phyloP scores from a whole-genome alignment of 495 filamentous ascomycete species.

The Neurospora discreta region DNA sequence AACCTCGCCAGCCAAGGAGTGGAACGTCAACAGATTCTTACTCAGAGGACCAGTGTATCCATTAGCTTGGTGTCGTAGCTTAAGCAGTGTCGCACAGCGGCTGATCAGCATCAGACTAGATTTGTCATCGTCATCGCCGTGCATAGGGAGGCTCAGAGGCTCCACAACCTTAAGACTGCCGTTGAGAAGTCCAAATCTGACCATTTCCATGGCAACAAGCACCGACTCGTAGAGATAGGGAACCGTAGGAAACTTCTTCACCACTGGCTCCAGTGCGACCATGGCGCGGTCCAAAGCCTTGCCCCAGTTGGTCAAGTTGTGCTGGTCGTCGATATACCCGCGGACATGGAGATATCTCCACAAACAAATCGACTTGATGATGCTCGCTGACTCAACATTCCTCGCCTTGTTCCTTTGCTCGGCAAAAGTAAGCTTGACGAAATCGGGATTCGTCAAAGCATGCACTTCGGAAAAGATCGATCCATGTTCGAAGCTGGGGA shows the following conservation, averaged over 20 bases:
- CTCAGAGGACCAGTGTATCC: slow-evolving; percentile 93
- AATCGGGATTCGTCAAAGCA: slow-evolving; percentile 50
- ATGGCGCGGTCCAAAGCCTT: slow-evolving; percentile 61
- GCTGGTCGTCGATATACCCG: slow-evolving; percentile 69
- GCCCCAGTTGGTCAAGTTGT: slow-evolving; percentile 78
- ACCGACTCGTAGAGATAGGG: slow-evolving; percentile 32
- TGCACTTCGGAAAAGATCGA: slow-evolving; percentile 45
- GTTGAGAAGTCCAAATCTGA: slow-evolving; percentile 69
- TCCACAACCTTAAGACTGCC: slow-evolving; percentile 42
- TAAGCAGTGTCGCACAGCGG: slow-evolving; percentile 70
- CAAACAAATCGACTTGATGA: slow-evolving; percentile 64
- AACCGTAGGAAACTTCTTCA: slow-evolving; percentile 46
- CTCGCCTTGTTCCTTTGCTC: slow-evolving; percentile 29
- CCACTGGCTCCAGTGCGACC: slow-evolving; percentile 46
- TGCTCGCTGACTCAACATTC: slow-evolving; percentile 48
- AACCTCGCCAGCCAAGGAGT: slow-evolving; percentile 69
- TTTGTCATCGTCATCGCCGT: slow-evolving; percentile 45
- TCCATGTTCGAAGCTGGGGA: slow-evolving; percentile 38
- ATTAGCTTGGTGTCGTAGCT: slow-evolving; percentile 68
- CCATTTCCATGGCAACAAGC: slow-evolving; percentile 68
- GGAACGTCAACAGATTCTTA: slow-evolving; percentile 78
- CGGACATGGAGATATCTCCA: slow-evolving; percentile 87
- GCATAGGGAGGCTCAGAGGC: slow-evolving; percentile 38
- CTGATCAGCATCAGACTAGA: slow-evolving; percentile 67
- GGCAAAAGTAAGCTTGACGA: slow-evolving; percentile 52